phyloP scores from a whole-genome alignment of 148 eudicot genomes.

The Fagopyrum tataricum region DNA sequence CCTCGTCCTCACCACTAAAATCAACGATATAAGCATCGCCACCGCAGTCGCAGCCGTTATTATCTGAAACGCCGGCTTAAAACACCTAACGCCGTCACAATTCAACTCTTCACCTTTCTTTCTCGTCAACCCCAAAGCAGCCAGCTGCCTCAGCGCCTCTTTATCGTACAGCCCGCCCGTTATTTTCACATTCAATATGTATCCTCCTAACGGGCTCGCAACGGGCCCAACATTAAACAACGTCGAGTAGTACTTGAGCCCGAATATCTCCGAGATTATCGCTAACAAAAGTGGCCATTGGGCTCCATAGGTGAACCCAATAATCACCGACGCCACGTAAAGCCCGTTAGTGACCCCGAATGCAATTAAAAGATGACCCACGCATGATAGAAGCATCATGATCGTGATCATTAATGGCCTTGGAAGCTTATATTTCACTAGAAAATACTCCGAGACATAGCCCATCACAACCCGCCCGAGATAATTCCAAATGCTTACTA shows the following conservation, averaged over 20 bases:
- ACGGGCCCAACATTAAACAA: conserved; percentile 20
- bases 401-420: conserved; percentile 28
- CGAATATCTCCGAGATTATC: conserved; percentile 30
- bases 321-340: conserved; percentile 24
- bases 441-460: conserved; percentile 22
- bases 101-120: conserved; percentile 17
- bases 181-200: conserved; percentile 22
- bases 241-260: conserved; percentile 29
- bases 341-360: conserved; percentile 20
- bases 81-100: conserved; percentile 22
- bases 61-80: conserved; percentile 20
- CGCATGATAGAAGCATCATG: conserved; percentile 21
- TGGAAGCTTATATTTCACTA: conserved; percentile 28
- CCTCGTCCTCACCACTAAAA: conserved; percentile 24
- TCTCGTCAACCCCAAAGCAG: conserved; percentile 18
- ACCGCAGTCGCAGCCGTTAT: conserved; percentile 21
- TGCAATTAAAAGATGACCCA: conserved; percentile 33
- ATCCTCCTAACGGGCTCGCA: conserved; percentile 27
- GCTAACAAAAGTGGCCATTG: conserved; percentile 25
- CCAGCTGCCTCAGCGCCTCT: conserved; percentile 21
- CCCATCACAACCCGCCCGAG: conserved; percentile 28
- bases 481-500: conserved; percentile 39
- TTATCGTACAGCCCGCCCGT: conserved; percentile 24
- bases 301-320: conserved; percentile 29
- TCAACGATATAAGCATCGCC: conserved; percentile 20